Conservation (phyloP, 768 basidiomycete genomes). For the Mycena haematopus region DNA sequence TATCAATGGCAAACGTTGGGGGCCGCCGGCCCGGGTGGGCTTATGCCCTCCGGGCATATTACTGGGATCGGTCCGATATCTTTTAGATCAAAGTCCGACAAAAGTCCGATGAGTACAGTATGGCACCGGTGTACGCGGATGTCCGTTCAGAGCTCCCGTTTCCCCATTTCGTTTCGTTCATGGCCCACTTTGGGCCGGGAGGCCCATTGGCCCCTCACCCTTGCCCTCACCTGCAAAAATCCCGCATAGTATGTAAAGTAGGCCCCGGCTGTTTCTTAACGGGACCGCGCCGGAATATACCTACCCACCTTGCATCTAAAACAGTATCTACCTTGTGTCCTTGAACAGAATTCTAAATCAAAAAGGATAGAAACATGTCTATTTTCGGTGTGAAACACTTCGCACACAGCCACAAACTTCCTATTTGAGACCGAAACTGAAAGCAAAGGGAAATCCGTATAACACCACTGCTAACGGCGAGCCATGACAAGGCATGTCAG, state of each 20-base stretch:
- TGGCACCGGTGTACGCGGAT: slow-evolving; percentile 17
- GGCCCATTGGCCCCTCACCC: slow-evolving; percentile 14
- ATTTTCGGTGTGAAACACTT: slow-evolving; percentile 17
- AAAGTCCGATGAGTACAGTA: neutral
- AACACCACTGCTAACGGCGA: neutral
- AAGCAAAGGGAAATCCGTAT: slow-evolving; percentile 13
- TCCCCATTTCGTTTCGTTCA: slow-evolving; percentile 17
- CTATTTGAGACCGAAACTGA: slow-evolving; percentile 11
- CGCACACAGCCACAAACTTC: slow-evolving; percentile 15
- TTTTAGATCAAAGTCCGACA: slow-evolving; percentile 14
- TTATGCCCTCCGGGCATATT: too few relatives aligned
- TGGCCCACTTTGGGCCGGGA: slow-evolving; percentile 10
- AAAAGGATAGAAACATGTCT: slow-evolving; percentile 11
- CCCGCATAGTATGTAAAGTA: slow-evolving; percentile 11
- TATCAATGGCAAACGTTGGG: too few relatives aligned
- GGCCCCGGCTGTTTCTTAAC: too few relatives aligned
- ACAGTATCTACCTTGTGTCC: slow-evolving; percentile 12
- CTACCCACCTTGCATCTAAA: slow-evolving; percentile 9
- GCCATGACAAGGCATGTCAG: slow-evolving; percentile 7
- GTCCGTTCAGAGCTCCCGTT: slow-evolving; percentile 11
- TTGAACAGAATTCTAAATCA: slow-evolving; percentile 9
- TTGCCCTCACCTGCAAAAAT: too few relatives aligned
- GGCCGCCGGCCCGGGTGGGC: too few relatives aligned
- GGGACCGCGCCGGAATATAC: too few relatives aligned
- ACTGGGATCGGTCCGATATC: too few relatives aligned